Evolutionary conservation across 768 basidiomycete genomes (phyloP), one percentile per base, ranked within the genome.

Genomic region (Trametes sanguinea): DNA sequence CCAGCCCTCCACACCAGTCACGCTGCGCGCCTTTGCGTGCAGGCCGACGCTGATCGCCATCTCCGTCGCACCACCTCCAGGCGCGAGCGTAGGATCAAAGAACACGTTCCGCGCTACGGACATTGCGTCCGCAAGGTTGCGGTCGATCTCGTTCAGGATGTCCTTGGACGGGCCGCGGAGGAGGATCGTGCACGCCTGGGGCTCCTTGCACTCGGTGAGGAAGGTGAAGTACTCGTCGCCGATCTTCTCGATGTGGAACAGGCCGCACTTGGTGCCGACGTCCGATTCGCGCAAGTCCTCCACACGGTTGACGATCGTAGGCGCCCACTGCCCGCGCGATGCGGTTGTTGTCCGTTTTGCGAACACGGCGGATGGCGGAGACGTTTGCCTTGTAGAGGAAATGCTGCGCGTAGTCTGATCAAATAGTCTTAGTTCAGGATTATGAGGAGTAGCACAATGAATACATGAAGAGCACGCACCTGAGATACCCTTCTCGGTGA

Each of bases 171-270:
- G 97, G 1, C 97, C 95, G 44, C 96, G 94, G 13, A 99, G 90
- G 50, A 99, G 85, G 76, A 98, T 94, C 10, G 96, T 98, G 83
- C 97, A 98, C 0, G 96, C 97, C 78, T 97, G 96, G 4, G 97
- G 97, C 13, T 82, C 80, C 39, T 78, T 76, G 78, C 97, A 99
- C 71, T 94, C 86, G n/a, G 89, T 92, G 52, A 98, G 82, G 86
- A 98, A 98, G 33, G 95, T 89, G 75, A 98, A 99, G 80, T 98
- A 98, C 92, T 98, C 97, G 75, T 99, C 96, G 7, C 96, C 96
- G 29, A 98, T 90, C 75, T 98, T 98, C 74, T 97, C 94, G 62
- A 98, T 85, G 72, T 96, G 80, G 84, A 98, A 98, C n/a, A 96
- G 80, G 1, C 97, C 97, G 72, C 97, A 99, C 56, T 87, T 78